Evolutionary conservation across 352 stramenopile species (phyloP).

Genomic region (Phytophthora macrochlamydospora): DNA sequence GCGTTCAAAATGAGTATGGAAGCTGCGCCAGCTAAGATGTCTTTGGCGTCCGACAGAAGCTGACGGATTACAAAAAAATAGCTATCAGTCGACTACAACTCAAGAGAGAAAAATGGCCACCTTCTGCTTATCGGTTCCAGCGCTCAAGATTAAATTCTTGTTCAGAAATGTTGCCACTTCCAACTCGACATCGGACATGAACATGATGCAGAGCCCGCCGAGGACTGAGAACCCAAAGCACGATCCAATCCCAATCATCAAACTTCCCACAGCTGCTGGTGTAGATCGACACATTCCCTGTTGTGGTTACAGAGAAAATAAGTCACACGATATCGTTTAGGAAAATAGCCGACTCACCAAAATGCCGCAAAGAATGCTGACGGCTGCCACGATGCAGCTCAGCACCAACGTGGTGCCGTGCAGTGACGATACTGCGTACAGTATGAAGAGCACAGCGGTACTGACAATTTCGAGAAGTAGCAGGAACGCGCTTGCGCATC

Average conservation of each 20-base stretch:
- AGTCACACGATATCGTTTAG: not conserved
- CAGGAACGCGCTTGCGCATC: conserved; percentile 41
- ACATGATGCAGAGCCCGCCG: conserved; percentile 66
- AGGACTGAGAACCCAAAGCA: conserved; percentile 56
- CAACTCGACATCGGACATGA: conserved; percentile 42
- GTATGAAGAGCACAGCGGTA: conserved; percentile 40
- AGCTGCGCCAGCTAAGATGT: conserved; percentile 42
- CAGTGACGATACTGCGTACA: conserved; percentile 48
- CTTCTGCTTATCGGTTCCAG: conserved; percentile 41
- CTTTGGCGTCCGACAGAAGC: conserved; percentile 50
- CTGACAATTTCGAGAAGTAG: conserved; percentile 48
- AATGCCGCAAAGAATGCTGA: conserved; percentile 48
- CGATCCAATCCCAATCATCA: conserved; percentile 57
- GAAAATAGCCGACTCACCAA: conserved; percentile 35
- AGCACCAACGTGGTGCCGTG: conserved; percentile 39
- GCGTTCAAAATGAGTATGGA: conserved; percentile 43
- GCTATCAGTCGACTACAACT: too few relatives aligned
- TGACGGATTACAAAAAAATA: conserved; percentile 4
- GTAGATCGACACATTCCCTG: conserved; percentile 60
- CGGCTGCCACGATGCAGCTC: conserved; percentile 39
- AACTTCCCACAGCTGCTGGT: conserved; percentile 50
- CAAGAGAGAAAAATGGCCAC: conserved; percentile 14
- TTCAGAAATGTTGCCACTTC: conserved; percentile 60
- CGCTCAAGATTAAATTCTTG: conserved; percentile 42
- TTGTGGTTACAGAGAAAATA: not conserved